Evolutionary conservation across 176 grass and related monocot species (phyloP).

Genomic region (Rhynchospora tenuis): DNA sequence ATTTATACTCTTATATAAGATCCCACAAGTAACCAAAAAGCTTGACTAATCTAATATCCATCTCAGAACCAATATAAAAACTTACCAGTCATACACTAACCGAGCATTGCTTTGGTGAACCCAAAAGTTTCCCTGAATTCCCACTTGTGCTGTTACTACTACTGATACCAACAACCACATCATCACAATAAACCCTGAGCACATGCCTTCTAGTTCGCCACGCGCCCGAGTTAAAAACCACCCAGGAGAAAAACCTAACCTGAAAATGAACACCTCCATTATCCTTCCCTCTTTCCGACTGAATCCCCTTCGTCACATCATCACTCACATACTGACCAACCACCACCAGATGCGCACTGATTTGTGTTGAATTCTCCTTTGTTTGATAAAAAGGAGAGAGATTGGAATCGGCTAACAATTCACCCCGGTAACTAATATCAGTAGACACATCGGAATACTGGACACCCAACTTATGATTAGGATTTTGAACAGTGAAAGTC

Average conservation of each 20-base stretch:
- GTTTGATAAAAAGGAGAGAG: constrained; percentile 60
- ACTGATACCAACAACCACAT: constrained; percentile 42
- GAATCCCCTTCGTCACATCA: constrained; percentile 41
- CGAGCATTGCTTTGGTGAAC: constrained; percentile 37
- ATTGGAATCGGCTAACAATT: constrained; percentile 40
- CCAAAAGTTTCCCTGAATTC: constrained; percentile 23
- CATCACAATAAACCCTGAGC: constrained; percentile 59
- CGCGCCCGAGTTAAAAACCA: constrained; percentile 53
- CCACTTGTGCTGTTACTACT: constrained; percentile 33
- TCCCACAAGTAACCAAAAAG: background rate
- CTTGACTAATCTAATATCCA: background rate
- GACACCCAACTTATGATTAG: constrained; percentile 72
- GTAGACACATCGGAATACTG: constrained; percentile 48
- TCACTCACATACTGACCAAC: constrained; percentile 43
- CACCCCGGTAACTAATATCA: constrained; percentile 28
- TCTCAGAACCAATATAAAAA: constrained; percentile 25
- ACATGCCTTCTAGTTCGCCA: constrained; percentile 72
- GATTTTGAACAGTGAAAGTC: constrained; percentile 52
- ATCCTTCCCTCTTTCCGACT: constrained; percentile 16
- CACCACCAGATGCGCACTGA: constrained; percentile 48
- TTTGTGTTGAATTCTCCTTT: constrained; percentile 37
- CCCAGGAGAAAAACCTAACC: constrained; percentile 51
- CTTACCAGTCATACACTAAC: constrained; percentile 28
- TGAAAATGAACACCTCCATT: constrained; percentile 47
- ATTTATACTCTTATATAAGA: constrained; percentile 1